Percentiles rank a stretch among this genome's conserved stretches.
Conservation (phyloP, 2,329 filamentous ascomycete genomes). For the Phialophora expanda region DNA sequence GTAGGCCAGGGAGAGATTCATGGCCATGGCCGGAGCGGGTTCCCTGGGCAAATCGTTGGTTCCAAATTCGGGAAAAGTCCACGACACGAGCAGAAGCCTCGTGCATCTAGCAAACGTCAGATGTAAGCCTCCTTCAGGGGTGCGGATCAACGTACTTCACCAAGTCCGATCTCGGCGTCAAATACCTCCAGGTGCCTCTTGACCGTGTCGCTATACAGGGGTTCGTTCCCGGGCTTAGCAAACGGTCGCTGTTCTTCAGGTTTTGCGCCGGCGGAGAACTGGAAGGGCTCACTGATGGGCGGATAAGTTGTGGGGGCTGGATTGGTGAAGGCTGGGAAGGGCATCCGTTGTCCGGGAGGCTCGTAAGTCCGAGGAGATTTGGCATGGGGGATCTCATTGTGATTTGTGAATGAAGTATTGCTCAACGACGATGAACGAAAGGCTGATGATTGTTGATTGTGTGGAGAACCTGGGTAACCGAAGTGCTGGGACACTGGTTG, state of each 20-base stretch:
- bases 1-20: conserved; percentile 51
- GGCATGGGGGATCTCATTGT: conserved; percentile 20
- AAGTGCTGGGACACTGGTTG: conserved; percentile 44
- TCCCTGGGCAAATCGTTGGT: conserved; percentile 50
- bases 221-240: conserved; percentile 23
- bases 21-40: conserved; percentile 52
- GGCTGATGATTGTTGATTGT: conserved; percentile 47
- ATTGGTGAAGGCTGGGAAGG: conserved; percentile 17
- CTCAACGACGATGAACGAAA: conserved; percentile 42
- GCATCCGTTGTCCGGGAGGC: conserved; percentile 13
- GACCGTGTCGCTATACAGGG: conserved; percentile 55
- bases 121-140: conserved; percentile 2
- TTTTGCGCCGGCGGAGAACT: conserved; percentile 32
- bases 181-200: conserved; percentile 69
- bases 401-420: conserved; percentile 31
- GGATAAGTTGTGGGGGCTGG: conserved; percentile 12
- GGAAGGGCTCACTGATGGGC: conserved; percentile 26
- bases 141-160: conserved; percentile 50
- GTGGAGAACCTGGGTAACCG: conserved; percentile 49
- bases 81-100: conserved; percentile 52
- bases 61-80: conserved; percentile 54
- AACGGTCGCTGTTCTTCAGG: conserved; percentile 23
- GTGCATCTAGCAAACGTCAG: conserved; percentile 46
- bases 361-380: conserved; percentile 29
- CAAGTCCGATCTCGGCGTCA: conserved; percentile 60